phyloP scores from a whole-genome alignment of 2,329 filamentous ascomycete genomes.

The Clarireedia homoeocarpa region DNA sequence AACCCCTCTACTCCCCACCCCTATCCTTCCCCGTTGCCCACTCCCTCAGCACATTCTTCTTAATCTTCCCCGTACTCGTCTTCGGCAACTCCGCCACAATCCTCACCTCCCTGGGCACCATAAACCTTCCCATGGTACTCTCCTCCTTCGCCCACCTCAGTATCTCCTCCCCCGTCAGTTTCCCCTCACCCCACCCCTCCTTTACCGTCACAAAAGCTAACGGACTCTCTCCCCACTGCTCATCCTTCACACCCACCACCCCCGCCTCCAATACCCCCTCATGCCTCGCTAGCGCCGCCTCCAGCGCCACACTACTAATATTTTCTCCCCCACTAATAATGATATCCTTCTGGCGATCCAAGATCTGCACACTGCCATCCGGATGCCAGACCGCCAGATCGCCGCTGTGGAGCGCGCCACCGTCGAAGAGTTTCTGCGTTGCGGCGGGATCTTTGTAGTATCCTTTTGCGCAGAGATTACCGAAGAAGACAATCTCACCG shows the following conservation, averaged over 20 bases:
- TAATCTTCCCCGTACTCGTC: constrained; percentile 92
- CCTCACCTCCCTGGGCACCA: constrained; percentile 69
- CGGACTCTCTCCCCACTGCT: constrained; percentile 91
- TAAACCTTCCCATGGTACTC: constrained; percentile 80
- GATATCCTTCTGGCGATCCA: constrained; percentile 93
- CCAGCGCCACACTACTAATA: constrained; percentile 87
- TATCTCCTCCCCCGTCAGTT: constrained; percentile 60
- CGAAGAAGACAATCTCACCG: constrained; percentile 76
- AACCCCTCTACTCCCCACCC: not conserved
- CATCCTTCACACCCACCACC: constrained; percentile 79
- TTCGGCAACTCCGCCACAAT: constrained; percentile 86
- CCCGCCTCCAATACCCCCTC: constrained; percentile 86
- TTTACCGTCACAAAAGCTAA: constrained; percentile 88
- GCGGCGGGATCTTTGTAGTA: constrained; percentile 89
- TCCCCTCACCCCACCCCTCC: constrained; percentile 46
- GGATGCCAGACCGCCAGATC: constrained; percentile 91
- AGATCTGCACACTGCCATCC: constrained; percentile 84
- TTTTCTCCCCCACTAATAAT: constrained; percentile 98
- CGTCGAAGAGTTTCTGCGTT: constrained; percentile 78
- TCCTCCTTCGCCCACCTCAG: constrained; percentile 77
- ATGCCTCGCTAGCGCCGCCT: constrained; percentile 82
- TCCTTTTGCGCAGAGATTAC: constrained; percentile 86
- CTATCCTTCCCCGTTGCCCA: constrained; percentile 19
- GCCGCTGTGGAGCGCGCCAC: constrained; percentile 80
- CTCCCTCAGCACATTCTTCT: constrained; percentile 86